phyloP scores from a whole-genome alignment of 768 basidiomycete genomes.

The Serendipita sp. region DNA sequence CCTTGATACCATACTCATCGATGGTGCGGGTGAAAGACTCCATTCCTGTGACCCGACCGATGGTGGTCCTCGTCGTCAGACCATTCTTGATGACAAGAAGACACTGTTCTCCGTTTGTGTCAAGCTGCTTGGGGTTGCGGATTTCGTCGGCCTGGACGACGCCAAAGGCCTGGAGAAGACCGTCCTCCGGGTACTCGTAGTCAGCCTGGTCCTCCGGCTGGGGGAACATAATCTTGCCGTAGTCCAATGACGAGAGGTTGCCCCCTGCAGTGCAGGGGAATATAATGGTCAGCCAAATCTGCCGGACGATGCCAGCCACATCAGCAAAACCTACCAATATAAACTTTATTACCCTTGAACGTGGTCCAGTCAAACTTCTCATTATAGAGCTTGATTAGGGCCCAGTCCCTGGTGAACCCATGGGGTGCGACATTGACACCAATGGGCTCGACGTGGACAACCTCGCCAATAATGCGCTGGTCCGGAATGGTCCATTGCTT shows the following conservation, averaged over 20 bases:
- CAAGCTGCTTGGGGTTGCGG: background rate
- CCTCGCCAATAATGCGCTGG: constrained; percentile 22
- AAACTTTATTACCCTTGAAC: constrained; percentile 21
- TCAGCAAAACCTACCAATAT: constrained; percentile 7
- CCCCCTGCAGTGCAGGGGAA: constrained; percentile 5
- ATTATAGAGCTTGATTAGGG: constrained; percentile 17
- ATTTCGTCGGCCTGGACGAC: background rate
- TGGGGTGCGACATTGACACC: constrained; percentile 15
- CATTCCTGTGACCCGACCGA: constrained; percentile 23
- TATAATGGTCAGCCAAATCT: background rate
- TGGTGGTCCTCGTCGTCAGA: constrained; percentile 21
- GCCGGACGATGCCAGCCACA: background rate
- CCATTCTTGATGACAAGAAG: constrained; percentile 23
- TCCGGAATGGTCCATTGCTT: constrained; percentile 14
- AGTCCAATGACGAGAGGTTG: constrained; percentile 9
- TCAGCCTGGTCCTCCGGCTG: constrained; percentile 8
- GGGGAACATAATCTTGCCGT: constrained; percentile 10
- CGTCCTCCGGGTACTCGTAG: background rate
- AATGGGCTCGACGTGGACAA: constrained; percentile 21
- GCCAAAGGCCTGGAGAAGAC: background rate
- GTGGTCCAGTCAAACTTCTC: constrained; percentile 21
- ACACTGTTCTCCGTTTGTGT: background rate
- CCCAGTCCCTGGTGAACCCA: constrained; percentile 24
- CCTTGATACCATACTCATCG: constrained; percentile 7
- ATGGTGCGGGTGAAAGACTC: constrained; percentile 23